Evolutionary conservation across 768 basidiomycete genomes (phyloP).

Genomic region (Suillus americanus): DNA sequence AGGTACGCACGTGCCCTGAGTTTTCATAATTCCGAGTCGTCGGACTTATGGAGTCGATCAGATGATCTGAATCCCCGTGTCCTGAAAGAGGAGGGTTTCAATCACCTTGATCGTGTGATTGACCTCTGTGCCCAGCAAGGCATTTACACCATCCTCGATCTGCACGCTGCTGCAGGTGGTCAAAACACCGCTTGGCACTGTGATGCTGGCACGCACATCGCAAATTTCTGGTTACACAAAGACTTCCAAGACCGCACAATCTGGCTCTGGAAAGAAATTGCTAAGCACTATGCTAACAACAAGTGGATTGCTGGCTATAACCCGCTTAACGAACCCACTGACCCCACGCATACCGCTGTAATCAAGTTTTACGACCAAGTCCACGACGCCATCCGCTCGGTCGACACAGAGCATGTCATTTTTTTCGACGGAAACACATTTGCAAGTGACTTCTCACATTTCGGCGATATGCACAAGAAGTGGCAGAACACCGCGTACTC

Average conservation of each 20-base stretch:
- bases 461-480: conserved; percentile 57
- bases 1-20: conserved; percentile 17
- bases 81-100: conserved; percentile 72
- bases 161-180: conserved; percentile 75
- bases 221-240: conserved; percentile 80
- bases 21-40: not conserved
- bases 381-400: conserved; percentile 65
- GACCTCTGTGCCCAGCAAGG: conserved; percentile 70
- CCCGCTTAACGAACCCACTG: conserved; percentile 80
- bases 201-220: conserved; percentile 67
- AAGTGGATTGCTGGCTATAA: conserved; percentile 88
- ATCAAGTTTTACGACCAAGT: conserved; percentile 67
- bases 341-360: conserved; percentile 63
- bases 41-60: conserved; percentile 13
- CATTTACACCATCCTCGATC: conserved; percentile 78
- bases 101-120: conserved; percentile 82
- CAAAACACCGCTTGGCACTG: conserved; percentile 83
- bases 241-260: conserved; percentile 81
- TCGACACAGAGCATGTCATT: conserved; percentile 70
- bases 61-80: conserved; percentile 81
- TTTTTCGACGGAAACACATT: conserved; percentile 88
- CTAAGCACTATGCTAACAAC: conserved; percentile 73
- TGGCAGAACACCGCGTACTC: conserved; percentile 77
- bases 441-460: conserved; percentile 74
- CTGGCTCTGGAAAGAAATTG: conserved; percentile 78